Evolutionary conservation across 2,329 filamentous ascomycete genomes (phyloP).

Genomic region (Phialocephala subalpina): DNA sequence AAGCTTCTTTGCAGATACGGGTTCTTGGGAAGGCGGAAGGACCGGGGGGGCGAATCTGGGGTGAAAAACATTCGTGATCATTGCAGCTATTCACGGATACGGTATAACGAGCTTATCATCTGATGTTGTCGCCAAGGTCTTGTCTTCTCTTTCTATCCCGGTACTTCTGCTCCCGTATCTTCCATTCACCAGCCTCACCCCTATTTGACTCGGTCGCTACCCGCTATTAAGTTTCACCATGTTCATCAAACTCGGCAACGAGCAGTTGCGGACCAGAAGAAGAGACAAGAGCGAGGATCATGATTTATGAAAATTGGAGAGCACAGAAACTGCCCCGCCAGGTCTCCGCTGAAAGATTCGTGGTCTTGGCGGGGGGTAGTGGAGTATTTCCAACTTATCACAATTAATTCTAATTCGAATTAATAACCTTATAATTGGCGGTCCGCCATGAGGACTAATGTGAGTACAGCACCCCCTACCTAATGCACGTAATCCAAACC

Average conservation of each 20-base stretch:
- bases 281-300: background rate
- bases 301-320: background rate
- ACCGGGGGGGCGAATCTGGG: background rate
- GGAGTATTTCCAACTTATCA: too few relatives aligned
- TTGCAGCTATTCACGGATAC: constrained; percentile 5
- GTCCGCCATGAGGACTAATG: too few relatives aligned
- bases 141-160: background rate
- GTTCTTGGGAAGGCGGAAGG: background rate
- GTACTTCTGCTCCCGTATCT: background rate
- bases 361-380: constrained; percentile 3
- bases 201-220: constrained; percentile 6
- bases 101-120: background rate
- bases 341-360: background rate
- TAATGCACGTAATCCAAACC: too few relatives aligned
- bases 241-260: constrained; percentile 7
- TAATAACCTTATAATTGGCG: too few relatives aligned
- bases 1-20: background rate
- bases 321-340: background rate
- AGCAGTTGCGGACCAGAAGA: background rate
- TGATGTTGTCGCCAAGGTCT: background rate
- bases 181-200: background rate
- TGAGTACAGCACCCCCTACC: too few relatives aligned
- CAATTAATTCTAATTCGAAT: too few relatives aligned
- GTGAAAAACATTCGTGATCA: background rate
- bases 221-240: constrained; percentile 2